These are phyloP conservation scores for Phylloporus scabripes DNA, from an alignment of 768 basidiomycete species.

Conservation along the genomic window DNA sequence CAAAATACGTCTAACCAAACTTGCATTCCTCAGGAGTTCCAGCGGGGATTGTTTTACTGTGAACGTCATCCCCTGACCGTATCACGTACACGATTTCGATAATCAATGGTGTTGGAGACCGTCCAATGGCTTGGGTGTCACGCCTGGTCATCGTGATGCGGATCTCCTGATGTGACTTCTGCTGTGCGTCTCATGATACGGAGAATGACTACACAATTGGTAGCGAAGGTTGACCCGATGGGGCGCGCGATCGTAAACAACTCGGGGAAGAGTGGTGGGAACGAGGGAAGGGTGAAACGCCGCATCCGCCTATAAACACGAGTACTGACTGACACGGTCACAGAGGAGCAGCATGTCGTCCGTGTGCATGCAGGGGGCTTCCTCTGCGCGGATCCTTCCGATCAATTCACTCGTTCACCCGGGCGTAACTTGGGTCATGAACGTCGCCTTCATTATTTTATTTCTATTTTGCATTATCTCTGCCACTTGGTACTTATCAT, in stretches of 20 bases:
- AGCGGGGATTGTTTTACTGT: conserved; percentile 26
- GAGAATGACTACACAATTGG: conserved; percentile 13
- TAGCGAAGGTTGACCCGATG: conserved; percentile 7
- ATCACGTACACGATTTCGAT: conserved; percentile 50
- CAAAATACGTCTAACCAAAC: conserved; percentile 44
- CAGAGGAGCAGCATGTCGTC: conserved; percentile 11
- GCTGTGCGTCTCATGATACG: conserved; percentile 21
- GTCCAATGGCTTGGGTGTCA: conserved; percentile 49
- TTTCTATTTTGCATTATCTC: conserved; percentile 7
- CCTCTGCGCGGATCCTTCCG: conserved; percentile 12
- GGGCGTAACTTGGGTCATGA: conserved; percentile 2
- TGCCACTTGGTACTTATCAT: conserved; percentile 4
- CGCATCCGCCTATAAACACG: conserved; percentile 21
- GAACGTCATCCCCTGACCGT: conserved; percentile 32
- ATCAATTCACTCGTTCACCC: conserved; percentile 10
- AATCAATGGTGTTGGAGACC: conserved; percentile 54
- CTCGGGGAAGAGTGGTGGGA: conserved; percentile 8
- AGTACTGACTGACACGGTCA: conserved; percentile 1
- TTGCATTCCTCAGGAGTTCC: conserved; percentile 52
- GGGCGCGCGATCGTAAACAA: conserved; percentile 2
- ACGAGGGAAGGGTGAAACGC: conserved; percentile 12
- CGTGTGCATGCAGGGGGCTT: conserved; percentile 10
- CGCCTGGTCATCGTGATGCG: conserved; percentile 44
- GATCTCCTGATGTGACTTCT: conserved; percentile 46
- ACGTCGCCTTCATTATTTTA: conserved; percentile 8